Base-by-base conservation (phyloP, 768 basidiomycete species). In the Crassisporium funariophilum region DNA sequence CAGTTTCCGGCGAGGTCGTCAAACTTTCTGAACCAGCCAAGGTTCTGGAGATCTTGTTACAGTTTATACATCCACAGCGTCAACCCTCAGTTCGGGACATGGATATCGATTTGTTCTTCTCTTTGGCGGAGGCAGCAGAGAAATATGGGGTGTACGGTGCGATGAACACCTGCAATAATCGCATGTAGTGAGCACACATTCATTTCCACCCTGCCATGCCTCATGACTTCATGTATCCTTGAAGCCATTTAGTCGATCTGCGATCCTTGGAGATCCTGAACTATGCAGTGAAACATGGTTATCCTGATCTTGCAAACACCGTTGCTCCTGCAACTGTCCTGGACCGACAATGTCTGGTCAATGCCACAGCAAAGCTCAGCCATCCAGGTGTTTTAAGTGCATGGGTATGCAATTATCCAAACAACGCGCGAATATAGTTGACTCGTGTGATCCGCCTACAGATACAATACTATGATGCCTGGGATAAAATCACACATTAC, bases 71-170 rank as follows among this genome's bases (percentile, higher is more conserved):
- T 35, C 62, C 66, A 1, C 37, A 47, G 42, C 46, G 53, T 6
- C 59, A 63, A 15, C 64, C 62, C 2, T 47, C 52, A 13, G 27
- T 64, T 2, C 53, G 57, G 2, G 35, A 46, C 13, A 40, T 60
- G n/a, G 25, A 43, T 4, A 56, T 63, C 39, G 49, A 55, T 3
- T 20, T 39, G 1, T 46, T 67, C 4, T 44, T 44, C 0, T 44
- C 36, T 3, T 29, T 65, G 13, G 61, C 64, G 0, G 62, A 66
- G 29, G 64, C 66, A 10, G 57, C 55, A 11, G 63, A 62, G 40
- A 63, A 61, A 34, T 64, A 63, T 36, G 59, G 62, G 37, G 59
- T 63, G 8, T 66, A 56, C 37, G 46, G 54, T 23, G 61, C 58
- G 1, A 63, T 65, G 54, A 57, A 55, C 17, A 47, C 56, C 6